phyloP scores from a whole-genome alignment of 176 grass and related monocot species.

The Zea luxurians region DNA sequence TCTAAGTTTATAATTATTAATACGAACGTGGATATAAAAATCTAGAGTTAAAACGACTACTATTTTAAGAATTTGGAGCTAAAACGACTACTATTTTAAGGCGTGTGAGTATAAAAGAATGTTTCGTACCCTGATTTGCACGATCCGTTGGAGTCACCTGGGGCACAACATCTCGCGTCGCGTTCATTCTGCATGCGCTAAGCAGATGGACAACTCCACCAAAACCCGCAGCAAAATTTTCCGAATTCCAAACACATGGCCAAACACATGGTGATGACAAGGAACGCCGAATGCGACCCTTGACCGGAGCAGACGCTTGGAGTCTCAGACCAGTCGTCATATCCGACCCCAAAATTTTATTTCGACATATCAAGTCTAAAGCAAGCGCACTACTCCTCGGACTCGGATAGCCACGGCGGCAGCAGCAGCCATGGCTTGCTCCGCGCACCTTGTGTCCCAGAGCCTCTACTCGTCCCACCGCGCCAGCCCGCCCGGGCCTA shows the following conservation, averaged over 20 bases:
- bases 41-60: too few relatives aligned
- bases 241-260: constrained; percentile 50
- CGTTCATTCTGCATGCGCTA: constrained; percentile 10
- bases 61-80: too few relatives aligned
- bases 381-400: not conserved
- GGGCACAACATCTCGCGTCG: not conserved
- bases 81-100: too few relatives aligned
- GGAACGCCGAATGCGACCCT: not conserved
- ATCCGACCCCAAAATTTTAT: not conserved
- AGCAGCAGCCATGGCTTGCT: constrained; percentile 54
- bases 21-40: too few relatives aligned
- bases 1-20: too few relatives aligned
- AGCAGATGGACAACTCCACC: not conserved
- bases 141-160: too few relatives aligned
- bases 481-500: constrained; percentile 7
- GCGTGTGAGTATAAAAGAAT: too few relatives aligned
- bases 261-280: constrained; percentile 44
- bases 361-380: not conserved
- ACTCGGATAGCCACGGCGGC: not conserved
- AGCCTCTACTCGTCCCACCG: constrained; percentile 46
- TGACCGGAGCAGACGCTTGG: constrained; percentile 10
- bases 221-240: not conserved
- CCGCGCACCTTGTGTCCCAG: constrained; percentile 69
- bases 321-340: not conserved
- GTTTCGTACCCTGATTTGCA: too few relatives aligned